Evolutionary conservation across 768 basidiomycete species (phyloP).

Genomic region (Ramaria rubella): DNA sequence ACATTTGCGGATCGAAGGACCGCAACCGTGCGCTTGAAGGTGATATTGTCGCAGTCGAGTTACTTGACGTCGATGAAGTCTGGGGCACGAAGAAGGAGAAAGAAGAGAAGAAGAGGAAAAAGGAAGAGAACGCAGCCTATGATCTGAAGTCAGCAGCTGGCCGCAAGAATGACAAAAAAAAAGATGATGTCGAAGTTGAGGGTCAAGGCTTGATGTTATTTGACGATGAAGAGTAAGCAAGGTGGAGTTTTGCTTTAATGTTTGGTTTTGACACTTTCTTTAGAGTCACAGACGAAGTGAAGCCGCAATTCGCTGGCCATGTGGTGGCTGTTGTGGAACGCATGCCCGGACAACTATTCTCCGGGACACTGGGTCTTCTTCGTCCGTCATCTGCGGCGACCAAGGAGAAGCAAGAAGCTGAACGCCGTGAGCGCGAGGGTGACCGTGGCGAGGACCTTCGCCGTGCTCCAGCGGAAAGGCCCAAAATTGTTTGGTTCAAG

Average conservation of each 20-base stretch:
- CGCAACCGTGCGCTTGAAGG: slow-evolving; percentile 97
- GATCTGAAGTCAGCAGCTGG: slow-evolving; percentile 69
- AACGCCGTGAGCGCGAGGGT: slow-evolving; percentile 94
- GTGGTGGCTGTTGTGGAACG: slow-evolving; percentile 99
- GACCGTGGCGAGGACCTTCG: slow-evolving; percentile 81
- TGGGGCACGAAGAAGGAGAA: slow-evolving; percentile 99
- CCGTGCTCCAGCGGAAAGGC: slow-evolving; percentile 74
- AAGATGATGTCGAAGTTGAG: slow-evolving; percentile 99
- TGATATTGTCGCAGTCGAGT: slow-evolving; percentile 96
- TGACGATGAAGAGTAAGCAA: slow-evolving; percentile 87
- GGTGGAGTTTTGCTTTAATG: neutral
- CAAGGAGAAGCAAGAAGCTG: slow-evolving; percentile 98
- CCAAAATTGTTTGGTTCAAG: slow-evolving; percentile 99
- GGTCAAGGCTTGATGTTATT: slow-evolving; percentile 96
- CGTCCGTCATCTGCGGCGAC: slow-evolving; percentile 96
- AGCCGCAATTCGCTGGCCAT: slow-evolving; percentile 97
- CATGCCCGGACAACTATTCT: slow-evolving; percentile 98
- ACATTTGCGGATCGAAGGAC: slow-evolving; percentile 98
- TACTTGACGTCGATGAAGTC: slow-evolving; percentile 96
- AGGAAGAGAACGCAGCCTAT: slow-evolving; percentile 97
- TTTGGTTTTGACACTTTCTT: slow-evolving; percentile 14
- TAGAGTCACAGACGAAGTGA: slow-evolving; percentile 95
- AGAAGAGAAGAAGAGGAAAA: slow-evolving; percentile 99
- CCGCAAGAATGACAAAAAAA: slow-evolving; percentile 98
- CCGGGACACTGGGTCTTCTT: slow-evolving; percentile 90